Percentiles rank a stretch among this genome's conserved stretches.
phyloP scores from a whole-genome alignment of 768 basidiomycete genomes.

The Austroboletus eburneus region DNA sequence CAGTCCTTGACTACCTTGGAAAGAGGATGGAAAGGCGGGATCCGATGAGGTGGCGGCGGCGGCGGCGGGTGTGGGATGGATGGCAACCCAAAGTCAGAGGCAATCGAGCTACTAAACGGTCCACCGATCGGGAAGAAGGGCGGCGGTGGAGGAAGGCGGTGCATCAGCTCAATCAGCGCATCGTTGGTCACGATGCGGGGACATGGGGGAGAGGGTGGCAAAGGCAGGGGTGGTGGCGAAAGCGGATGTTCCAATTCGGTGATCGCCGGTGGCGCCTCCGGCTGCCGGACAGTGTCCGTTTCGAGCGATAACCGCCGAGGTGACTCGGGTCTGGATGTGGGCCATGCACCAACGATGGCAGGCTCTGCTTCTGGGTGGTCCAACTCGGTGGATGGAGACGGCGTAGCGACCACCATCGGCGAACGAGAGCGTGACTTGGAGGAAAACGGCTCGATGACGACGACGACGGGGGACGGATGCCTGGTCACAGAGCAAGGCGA shows the following conservation, averaged over 20 bases:
- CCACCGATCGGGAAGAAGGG: constrained; percentile 16
- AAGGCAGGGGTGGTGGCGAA: not conserved
- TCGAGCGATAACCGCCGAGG: constrained; percentile 18
- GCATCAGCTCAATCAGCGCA: constrained; percentile 12
- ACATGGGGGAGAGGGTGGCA: too few relatives aligned
- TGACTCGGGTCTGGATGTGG: constrained; percentile 35
- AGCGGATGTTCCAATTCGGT: constrained; percentile 2
- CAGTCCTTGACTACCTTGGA: constrained; percentile 17
- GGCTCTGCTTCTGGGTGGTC: constrained; percentile 35
- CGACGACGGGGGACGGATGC: constrained; percentile 17
- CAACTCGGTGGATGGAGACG: constrained; percentile 29
- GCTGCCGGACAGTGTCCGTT: constrained; percentile 8
- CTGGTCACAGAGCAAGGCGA: constrained; percentile 6
- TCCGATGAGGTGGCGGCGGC: constrained; percentile 2
- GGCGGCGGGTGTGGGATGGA: constrained; percentile 10
- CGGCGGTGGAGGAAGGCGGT: constrained; percentile 16
- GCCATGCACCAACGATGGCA: constrained; percentile 42
- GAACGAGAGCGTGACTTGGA: constrained; percentile 39
- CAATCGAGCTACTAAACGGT: constrained; percentile 19
- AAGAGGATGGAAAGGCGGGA: constrained; percentile 12
- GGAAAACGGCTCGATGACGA: constrained; percentile 12
- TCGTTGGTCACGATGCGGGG: constrained; percentile 11
- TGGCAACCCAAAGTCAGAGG: constrained; percentile 15
- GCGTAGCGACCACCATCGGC: constrained; percentile 46
- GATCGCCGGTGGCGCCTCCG: constrained; percentile 7